Percentiles rank a stretch among this genome's conserved stretches.
Evolutionary conservation across 768 basidiomycete species (phyloP).

Genomic region (Saitozyma podzolica): DNA sequence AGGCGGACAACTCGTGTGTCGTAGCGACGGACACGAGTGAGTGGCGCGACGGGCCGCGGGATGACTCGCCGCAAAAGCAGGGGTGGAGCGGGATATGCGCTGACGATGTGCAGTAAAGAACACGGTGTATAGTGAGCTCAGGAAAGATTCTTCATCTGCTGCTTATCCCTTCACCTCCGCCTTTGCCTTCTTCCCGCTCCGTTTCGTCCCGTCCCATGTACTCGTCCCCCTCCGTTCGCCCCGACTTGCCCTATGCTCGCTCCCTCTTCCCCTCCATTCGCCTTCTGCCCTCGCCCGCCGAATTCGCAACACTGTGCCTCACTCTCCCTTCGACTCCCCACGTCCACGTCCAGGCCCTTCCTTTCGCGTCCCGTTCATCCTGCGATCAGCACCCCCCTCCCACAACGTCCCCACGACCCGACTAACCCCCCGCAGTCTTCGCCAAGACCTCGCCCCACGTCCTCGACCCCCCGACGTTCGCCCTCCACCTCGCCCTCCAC

Average conservation of each 20-base stretch:
- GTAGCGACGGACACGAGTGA: constrained; percentile 89
- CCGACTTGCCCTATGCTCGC: neutral
- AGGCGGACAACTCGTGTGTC: constrained; percentile 76
- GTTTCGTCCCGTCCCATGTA: too few relatives aligned
- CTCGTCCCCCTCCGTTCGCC: too few relatives aligned
- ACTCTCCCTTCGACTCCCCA: too few relatives aligned
- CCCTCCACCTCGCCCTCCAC: constrained; percentile 79
- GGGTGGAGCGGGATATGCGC: constrained; percentile 7
- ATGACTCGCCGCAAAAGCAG: too few relatives aligned
- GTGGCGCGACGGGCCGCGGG: constrained; percentile 40
- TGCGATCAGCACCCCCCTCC: too few relatives aligned
- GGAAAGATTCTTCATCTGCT: neutral
- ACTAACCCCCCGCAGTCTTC: constrained; percentile 52
- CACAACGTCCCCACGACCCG: too few relatives aligned
- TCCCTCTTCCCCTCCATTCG: neutral
- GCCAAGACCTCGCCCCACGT: constrained; percentile 89
- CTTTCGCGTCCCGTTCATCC: too few relatives aligned
- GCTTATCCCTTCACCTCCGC: neutral
- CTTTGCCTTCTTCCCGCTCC: too few relatives aligned
- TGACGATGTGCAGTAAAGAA: constrained; percentile 52
- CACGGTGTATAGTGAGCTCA: constrained; percentile 49
- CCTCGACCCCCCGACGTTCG: constrained; percentile 79
- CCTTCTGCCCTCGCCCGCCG: neutral
- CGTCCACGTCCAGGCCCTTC: too few relatives aligned
- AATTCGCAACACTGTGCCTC: too few relatives aligned